Evolutionary conservation across 1,284 basidiomycete genomes (phyloP).

Genomic region (Boletus sp.): DNA sequence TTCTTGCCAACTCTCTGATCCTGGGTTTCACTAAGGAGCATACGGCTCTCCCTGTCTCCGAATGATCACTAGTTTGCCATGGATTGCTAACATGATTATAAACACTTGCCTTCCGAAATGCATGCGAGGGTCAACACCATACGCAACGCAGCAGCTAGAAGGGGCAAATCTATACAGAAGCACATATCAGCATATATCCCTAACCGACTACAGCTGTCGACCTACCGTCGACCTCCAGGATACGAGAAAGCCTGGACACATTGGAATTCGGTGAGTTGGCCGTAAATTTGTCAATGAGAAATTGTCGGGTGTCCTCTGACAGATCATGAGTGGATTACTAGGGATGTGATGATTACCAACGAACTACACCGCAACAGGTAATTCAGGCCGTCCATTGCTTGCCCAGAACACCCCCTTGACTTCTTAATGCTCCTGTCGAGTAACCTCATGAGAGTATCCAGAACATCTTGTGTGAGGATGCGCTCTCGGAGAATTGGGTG

Average conservation of each 20-base stretch:
- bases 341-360: neutral
- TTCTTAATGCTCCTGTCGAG: slow-evolving; percentile 20
- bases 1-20: slow-evolving; percentile 22
- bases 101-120: slow-evolving; percentile 16
- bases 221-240: slow-evolving; percentile 20
- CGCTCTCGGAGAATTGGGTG: slow-evolving; percentile 19
- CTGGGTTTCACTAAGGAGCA: slow-evolving; percentile 16
- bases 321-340: neutral
- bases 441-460: slow-evolving; percentile 19
- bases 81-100: no score
- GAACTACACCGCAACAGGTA: slow-evolving; percentile 29
- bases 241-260: slow-evolving; percentile 19
- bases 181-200: neutral
- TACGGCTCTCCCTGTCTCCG: neutral
- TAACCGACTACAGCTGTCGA: neutral
- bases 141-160: slow-evolving; percentile 24
- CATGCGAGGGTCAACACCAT: slow-evolving; percentile 24
- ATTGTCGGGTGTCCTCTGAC: slow-evolving; percentile 17
- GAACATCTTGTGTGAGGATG: slow-evolving; percentile 22
- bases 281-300: slow-evolving; percentile 15
- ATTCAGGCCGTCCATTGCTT: slow-evolving; percentile 27
- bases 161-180: slow-evolving; percentile 14
- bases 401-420: slow-evolving; percentile 17
- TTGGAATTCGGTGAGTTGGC: neutral
- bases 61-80: neutral